These are phyloP conservation scores for Mycena rosella DNA, from an alignment of 768 basidiomycete genomes.

Conservation along the genomic window DNA sequence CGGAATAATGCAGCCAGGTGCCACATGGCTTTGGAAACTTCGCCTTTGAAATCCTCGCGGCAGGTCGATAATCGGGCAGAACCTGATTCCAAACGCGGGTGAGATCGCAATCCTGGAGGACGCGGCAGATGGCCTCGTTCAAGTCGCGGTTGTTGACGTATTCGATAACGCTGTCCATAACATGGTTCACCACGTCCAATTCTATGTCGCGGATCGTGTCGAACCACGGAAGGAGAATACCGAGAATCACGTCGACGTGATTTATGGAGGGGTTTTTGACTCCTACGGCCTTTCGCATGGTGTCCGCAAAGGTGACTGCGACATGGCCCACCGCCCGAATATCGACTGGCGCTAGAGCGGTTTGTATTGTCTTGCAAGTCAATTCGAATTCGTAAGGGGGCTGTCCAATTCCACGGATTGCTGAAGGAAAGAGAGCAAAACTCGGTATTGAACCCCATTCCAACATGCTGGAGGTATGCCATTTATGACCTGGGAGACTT, in stretches of 20 bases:
- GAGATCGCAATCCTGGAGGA: slow-evolving; percentile 32
- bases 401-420: slow-evolving; percentile 18
- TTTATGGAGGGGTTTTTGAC: background rate
- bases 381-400: slow-evolving; percentile 33
- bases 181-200: slow-evolving; percentile 8
- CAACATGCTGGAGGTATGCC: slow-evolving; percentile 24
- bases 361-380: slow-evolving; percentile 21
- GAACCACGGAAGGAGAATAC: slow-evolving; percentile 33
- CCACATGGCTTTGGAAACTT: slow-evolving; percentile 32
- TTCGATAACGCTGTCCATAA: slow-evolving; percentile 28
- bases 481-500: slow-evolving; percentile 21
- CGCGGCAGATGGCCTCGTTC: slow-evolving; percentile 29
- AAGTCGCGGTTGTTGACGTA: slow-evolving; percentile 30
- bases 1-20: slow-evolving; percentile 26
- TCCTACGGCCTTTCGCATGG: slow-evolving; percentile 26
- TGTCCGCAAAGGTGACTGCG: slow-evolving; percentile 14
- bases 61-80: slow-evolving; percentile 22
- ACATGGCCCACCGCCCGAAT: slow-evolving; percentile 28
- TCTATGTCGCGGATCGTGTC: slow-evolving; percentile 5
- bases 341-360: slow-evolving; percentile 13
- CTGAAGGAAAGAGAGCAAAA: slow-evolving; percentile 32
- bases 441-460: slow-evolving; percentile 28
- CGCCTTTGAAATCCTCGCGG: slow-evolving; percentile 19
- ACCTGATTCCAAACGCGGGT: slow-evolving; percentile 29
- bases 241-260: slow-evolving; percentile 33